Conservation (phyloP, 108 stramenopile species). For the Cyclotella cryptica region DNA sequence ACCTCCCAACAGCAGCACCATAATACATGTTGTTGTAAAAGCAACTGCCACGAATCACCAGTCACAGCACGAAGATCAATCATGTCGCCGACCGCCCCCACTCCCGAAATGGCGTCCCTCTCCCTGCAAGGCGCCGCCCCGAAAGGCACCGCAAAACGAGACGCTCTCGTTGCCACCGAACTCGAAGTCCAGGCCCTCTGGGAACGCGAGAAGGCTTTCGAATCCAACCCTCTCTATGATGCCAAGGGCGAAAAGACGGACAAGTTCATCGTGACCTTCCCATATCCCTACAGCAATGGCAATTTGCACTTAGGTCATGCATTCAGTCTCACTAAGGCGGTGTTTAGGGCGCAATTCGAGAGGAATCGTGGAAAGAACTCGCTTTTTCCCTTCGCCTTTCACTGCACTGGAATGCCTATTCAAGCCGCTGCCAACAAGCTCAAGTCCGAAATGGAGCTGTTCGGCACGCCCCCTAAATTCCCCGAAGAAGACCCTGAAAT, state of each 20-base stretch:
- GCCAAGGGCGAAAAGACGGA: constrained; percentile 45
- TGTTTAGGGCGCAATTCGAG: constrained; percentile 94
- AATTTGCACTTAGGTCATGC: constrained; percentile 98
- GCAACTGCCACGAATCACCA: not conserved
- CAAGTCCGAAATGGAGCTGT: constrained; percentile 89
- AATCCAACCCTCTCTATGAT: constrained; percentile 61
- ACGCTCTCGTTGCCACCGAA: constrained; percentile 79
- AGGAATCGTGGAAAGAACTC: constrained; percentile 94
- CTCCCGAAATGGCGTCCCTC: not conserved
- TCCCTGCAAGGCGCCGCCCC: constrained; percentile 39
- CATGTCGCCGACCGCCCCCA: not conserved
- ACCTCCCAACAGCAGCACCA: no score
- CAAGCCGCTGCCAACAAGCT: constrained; percentile 99
- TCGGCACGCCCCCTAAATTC: constrained; percentile 91
- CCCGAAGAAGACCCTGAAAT: constrained; percentile 90
- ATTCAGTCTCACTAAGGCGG: constrained; percentile 97
- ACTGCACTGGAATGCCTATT: constrained; percentile 99
- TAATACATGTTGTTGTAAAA: no score
- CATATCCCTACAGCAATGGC: constrained; percentile 98
- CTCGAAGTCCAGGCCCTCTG: constrained; percentile 77
- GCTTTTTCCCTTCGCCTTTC: constrained; percentile 98
- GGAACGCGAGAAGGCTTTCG: constrained; percentile 79
- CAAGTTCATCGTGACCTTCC: constrained; percentile 98
- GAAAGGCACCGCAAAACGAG: constrained; percentile 86
- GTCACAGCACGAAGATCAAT: not conserved